Conservation (phyloP, 2,329 filamentous ascomycete species). For the Cladosporium sp. region DNA sequence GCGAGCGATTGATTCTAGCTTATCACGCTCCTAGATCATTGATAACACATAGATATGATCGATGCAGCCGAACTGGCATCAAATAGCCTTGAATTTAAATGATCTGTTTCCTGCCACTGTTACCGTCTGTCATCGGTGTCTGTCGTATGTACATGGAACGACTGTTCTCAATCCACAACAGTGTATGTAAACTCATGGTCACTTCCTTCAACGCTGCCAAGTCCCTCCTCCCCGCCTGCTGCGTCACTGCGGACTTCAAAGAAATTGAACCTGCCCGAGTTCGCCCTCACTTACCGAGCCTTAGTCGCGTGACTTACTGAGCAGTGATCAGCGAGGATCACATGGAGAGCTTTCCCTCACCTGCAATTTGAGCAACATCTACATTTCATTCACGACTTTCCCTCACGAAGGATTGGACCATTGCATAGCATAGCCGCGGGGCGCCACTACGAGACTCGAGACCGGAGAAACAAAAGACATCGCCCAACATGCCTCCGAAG, state of each 20-base stretch:
- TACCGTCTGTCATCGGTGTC: neutral
- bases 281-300: conserved; percentile 14
- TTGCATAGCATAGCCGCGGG: conserved; percentile 10
- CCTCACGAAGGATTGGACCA: neutral
- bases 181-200: neutral
- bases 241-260: conserved; percentile 21
- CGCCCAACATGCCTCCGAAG: conserved; percentile 71
- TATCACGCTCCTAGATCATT: too few relatives aligned
- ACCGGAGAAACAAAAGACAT: conserved; percentile 3
- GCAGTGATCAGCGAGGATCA: conserved; percentile 21
- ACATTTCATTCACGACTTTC: neutral
- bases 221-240: neutral
- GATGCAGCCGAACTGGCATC: too few relatives aligned
- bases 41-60: too few relatives aligned
- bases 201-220: neutral
- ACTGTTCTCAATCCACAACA: too few relatives aligned
- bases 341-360: conserved; percentile 42
- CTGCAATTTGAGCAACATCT: conserved; percentile 28
- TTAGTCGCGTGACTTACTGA: conserved; percentile 19
- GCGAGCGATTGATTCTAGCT: neutral
- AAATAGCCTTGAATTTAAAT: too few relatives aligned
- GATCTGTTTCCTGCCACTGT: too few relatives aligned
- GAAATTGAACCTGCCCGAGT: conserved; percentile 17
- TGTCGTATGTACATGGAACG: neutral
- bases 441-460: conserved; percentile 10